Percentiles rank a stretch among this genome's conserved stretches.
Conservation (phyloP, 2,329 filamentous ascomycete species). For the Ophiostoma montium region DNA sequence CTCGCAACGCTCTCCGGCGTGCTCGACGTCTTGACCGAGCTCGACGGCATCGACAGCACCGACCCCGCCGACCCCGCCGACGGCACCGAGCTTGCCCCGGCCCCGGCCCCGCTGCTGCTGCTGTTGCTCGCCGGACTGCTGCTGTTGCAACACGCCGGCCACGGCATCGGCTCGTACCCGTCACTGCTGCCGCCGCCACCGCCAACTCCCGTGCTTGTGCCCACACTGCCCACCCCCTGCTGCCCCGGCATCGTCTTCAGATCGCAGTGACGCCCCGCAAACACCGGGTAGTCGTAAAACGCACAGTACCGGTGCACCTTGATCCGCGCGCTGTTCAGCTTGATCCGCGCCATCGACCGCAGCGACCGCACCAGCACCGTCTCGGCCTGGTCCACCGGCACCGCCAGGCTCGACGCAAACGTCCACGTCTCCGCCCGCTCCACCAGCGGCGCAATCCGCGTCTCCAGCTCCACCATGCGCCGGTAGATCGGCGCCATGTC, state of each 20-base stretch:
- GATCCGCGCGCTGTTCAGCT: constrained; percentile 36
- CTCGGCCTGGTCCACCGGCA: constrained; percentile 25
- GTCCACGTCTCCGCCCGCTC: constrained; percentile 23
- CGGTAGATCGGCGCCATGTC: constrained; percentile 27
- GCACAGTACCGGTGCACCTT: constrained; percentile 38
- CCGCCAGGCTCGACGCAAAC: constrained; percentile 20
- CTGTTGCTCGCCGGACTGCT: constrained; percentile 2
- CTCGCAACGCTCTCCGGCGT: constrained; percentile 1
- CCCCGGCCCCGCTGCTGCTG: neutral
- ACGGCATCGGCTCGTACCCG: constrained; percentile 19
- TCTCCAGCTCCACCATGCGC: constrained; percentile 28
- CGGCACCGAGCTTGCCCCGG: no score
- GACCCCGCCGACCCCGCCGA: no score
- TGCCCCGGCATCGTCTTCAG: constrained; percentile 20
- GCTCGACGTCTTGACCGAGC: neutral
- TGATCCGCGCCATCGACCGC: constrained; percentile 33
- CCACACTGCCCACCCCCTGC: no score
- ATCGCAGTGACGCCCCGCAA: constrained; percentile 34
- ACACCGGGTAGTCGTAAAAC: constrained; percentile 35
- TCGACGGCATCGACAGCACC: neutral
- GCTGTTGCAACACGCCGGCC: constrained; percentile 24
- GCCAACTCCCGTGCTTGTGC: no score
- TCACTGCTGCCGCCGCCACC: constrained; percentile 13
- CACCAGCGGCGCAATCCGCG: constrained; percentile 23
- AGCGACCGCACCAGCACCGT: constrained; percentile 28